Conservation (phyloP, 2,329 filamentous ascomycete species). For the Sporothrix schenckii region DNA sequence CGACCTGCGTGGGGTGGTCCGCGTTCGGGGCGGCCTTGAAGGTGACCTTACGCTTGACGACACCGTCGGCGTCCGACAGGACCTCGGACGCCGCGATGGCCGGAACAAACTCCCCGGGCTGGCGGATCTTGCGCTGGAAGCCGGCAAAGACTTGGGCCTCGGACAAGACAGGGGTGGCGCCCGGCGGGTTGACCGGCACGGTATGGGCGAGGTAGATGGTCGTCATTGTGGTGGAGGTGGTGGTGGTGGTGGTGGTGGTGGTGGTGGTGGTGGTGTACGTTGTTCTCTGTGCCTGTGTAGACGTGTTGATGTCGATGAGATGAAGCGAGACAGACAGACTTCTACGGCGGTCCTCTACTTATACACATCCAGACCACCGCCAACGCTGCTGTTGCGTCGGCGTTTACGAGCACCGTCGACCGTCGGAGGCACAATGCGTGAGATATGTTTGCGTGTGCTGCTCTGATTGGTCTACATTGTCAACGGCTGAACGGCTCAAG, state of each 20-base stretch:
- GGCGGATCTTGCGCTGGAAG: slow-evolving; percentile 43
- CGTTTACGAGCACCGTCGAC: neutral
- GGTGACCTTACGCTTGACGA: slow-evolving; percentile 32
- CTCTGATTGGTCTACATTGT: neutral
- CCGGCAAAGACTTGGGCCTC: slow-evolving; percentile 43
- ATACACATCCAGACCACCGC: neutral
- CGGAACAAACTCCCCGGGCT: slow-evolving; percentile 44
- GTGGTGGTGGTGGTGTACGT: neutral
- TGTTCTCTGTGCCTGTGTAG: neutral
- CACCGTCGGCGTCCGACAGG: slow-evolving; percentile 38
- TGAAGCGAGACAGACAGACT: neutral
- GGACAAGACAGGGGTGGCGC: slow-evolving; percentile 39
- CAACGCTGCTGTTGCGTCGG: neutral
- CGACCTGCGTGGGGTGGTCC: slow-evolving; percentile 31
- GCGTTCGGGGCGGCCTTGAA: slow-evolving; percentile 31
- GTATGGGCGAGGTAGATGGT: slow-evolving; percentile 41
- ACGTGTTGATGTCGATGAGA: neutral
- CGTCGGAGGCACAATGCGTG: neutral
- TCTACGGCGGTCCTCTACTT: neutral
- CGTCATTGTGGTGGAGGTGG: slow-evolving; percentile 39
- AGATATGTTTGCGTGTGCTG: neutral
- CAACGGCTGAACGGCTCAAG: neutral
- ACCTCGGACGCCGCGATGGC: slow-evolving; percentile 41
- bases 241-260: slow-evolving; percentile 11
- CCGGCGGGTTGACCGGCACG: slow-evolving; percentile 43